A percentile compares a stretch with the other conserved stretches of the same genome.
Conservation (phyloP, 345 rosid genomes). For the Salix exigua region DNA sequence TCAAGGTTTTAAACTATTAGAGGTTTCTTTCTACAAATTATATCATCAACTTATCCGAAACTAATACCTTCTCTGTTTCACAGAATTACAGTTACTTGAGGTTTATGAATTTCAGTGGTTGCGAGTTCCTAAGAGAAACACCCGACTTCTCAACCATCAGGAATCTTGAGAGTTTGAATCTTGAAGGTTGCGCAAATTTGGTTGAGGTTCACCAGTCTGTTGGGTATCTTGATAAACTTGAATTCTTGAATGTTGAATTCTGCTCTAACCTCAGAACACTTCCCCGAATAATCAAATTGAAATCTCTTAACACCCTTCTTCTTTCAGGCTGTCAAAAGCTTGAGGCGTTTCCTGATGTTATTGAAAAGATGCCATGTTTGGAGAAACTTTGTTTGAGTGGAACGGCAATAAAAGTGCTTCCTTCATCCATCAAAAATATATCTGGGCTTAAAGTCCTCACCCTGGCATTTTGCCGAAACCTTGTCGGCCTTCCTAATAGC, state of each 20-base stretch:
- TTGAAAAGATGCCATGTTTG: constrained; percentile 5
- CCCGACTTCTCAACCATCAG: constrained; percentile 15
- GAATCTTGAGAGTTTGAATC: constrained; percentile 17
- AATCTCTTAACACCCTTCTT: constrained; percentile 8
- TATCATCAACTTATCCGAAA: not conserved
- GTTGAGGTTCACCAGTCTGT: constrained; percentile 13
- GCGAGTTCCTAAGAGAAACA: constrained; percentile 5
- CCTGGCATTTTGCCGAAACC: constrained; percentile 13
- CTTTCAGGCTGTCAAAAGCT: constrained; percentile 26
- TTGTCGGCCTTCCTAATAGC: constrained; percentile 20
- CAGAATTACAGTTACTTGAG: constrained; percentile 13
- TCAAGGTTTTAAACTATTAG: not conserved
- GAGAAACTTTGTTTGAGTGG: constrained; percentile 4
- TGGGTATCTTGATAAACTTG: constrained; percentile 7
- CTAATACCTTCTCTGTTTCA: not conserved
- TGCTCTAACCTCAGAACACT: constrained; percentile 23
- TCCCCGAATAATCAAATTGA: constrained; percentile 16
- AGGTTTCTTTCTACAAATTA: not conserved
- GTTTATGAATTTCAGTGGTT: constrained; percentile 19
- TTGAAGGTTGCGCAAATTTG: constrained; percentile 22
- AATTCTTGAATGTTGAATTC: constrained; percentile 16
- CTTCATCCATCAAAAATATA: constrained; percentile 19
- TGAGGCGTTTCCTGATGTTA: constrained; percentile 21
- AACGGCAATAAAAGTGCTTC: constrained; percentile 21
- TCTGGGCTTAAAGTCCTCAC: constrained; percentile 9